phyloP scores from a whole-genome alignment of 2,329 filamentous ascomycete genomes.

The Penicillium paneum region DNA sequence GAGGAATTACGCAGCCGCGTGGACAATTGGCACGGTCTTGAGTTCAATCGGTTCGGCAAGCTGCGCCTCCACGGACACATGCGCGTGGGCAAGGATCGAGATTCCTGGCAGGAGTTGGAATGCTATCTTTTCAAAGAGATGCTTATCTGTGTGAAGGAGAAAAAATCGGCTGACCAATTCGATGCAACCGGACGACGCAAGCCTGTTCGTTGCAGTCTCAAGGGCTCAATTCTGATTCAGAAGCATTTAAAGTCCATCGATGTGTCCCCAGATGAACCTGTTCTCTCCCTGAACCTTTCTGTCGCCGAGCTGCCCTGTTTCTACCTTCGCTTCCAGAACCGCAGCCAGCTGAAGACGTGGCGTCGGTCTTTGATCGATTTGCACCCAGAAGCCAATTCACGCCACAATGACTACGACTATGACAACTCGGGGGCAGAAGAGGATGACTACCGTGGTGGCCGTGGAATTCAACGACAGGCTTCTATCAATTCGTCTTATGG shows the following conservation, averaged over 20 bases:
- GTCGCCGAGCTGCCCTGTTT: conserved; percentile 91
- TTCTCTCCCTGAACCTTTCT: conserved; percentile 85
- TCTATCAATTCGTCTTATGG: conserved; percentile 82
- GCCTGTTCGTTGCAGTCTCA: conserved; percentile 76
- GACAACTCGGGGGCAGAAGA: conserved; percentile 82
- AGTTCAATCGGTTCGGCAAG: conserved; percentile 89
- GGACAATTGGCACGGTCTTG: conserved; percentile 96
- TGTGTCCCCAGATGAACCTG: conserved; percentile 65
- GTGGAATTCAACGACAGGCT: conserved; percentile 65
- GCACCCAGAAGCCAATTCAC: conserved; percentile 62
- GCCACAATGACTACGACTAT: conserved; percentile 73
- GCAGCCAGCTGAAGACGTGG: conserved; percentile 80
- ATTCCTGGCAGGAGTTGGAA: conserved; percentile 96
- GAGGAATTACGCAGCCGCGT: conserved; percentile 82
- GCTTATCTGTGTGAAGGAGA: conserved; percentile 99
- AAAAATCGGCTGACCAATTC: conserved; percentile 69
- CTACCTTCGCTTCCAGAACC: conserved; percentile 82
- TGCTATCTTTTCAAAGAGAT: conserved; percentile 97
- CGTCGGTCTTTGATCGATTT: conserved; percentile 81
- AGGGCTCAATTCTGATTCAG: conserved; percentile 97
- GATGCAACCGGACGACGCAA: conserved; percentile 60
- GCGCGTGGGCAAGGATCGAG: conserved; percentile 90
- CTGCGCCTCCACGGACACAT: conserved; percentile 84
- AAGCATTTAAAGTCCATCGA: conserved; percentile 95
- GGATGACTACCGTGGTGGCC: conserved; percentile 68